phyloP scores from a whole-genome alignment of 305 asterid species.

The Fraxinus nigra region DNA sequence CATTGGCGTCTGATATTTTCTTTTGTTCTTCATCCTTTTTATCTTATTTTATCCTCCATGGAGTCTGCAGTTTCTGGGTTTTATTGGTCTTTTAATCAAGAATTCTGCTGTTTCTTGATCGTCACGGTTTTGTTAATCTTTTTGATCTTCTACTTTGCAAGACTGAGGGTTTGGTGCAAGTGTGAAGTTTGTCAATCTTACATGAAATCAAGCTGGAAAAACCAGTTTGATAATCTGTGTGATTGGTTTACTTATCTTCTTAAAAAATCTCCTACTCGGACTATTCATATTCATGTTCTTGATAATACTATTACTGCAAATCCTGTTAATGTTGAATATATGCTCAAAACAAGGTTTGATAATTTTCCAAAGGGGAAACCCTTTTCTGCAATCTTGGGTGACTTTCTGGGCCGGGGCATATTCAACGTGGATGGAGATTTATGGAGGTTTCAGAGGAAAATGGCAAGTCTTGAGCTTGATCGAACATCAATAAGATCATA shows the following conservation, averaged over 20 bases:
- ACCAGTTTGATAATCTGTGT: conserved; percentile 26
- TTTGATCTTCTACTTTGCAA: not conserved
- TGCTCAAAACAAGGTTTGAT: conserved; percentile 32
- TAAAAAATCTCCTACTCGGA: conserved; percentile 22
- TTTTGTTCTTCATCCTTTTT: not conserved
- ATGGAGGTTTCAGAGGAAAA: conserved; percentile 36
- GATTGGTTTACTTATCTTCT: conserved; percentile 39
- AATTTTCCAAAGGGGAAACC: conserved; percentile 39
- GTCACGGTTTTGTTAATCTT: not conserved
- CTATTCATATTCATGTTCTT: conserved; percentile 34
- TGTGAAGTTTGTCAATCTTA: conserved; percentile 28
- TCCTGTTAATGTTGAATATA: conserved; percentile 35
- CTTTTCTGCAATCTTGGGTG: conserved; percentile 32
- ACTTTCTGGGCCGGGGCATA: conserved; percentile 38
- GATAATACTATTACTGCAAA: conserved; percentile 28
- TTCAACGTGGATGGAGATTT: conserved; percentile 39
- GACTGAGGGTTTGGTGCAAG: conserved; percentile 12
- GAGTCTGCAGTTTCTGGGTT: not conserved
- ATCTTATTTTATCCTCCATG: not conserved
- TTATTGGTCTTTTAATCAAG: not conserved
- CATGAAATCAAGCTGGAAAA: conserved; percentile 29
- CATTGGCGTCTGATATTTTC: not conserved
- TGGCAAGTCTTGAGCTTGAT: conserved; percentile 11
- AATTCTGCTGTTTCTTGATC: not conserved
- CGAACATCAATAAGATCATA: conserved; percentile 22